Percentiles rank a stretch among this genome's conserved stretches.
Evolutionary conservation across 2,329 filamentous ascomycete species (phyloP).

Genomic region (Endothia cerciana): DNA sequence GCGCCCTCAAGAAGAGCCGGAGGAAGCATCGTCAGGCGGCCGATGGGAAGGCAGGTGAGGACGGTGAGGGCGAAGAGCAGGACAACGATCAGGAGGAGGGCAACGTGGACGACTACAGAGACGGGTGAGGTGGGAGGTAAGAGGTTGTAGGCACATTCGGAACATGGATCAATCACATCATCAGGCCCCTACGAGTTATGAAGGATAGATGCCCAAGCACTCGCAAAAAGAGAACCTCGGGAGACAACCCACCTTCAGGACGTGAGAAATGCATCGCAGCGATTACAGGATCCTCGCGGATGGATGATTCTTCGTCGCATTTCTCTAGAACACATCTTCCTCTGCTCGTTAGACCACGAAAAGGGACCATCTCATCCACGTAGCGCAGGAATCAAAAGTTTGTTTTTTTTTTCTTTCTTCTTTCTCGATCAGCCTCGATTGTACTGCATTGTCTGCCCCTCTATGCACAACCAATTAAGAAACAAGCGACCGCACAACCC

Average conservation of each 20-base stretch:
- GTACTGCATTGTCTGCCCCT: conserved; percentile 49
- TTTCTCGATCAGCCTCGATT: conserved; percentile 54
- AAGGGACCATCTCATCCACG: conserved; percentile 36
- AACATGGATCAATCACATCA: not conserved
- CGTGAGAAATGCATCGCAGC: not conserved
- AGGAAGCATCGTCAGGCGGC: conserved; percentile 69
- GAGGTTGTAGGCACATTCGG: no score
- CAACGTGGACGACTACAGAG: no score
- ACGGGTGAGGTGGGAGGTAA: not conserved
- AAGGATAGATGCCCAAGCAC: no score
- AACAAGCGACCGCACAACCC: conserved; percentile 50
- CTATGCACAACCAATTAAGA: conserved; percentile 54
- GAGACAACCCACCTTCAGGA: no score
- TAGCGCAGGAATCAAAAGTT: conserved; percentile 46
- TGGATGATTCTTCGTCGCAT: conserved; percentile 31
- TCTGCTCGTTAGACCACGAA: conserved; percentile 32
- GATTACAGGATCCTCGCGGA: not conserved
- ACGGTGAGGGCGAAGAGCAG: conserved; percentile 22
- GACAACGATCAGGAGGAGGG: not conserved
- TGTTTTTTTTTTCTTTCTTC: conserved; percentile 47
- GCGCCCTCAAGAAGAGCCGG: conserved; percentile 78
- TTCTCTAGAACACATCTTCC: conserved; percentile 35
- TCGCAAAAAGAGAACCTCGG: not conserved
- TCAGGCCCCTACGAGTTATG: not conserved
- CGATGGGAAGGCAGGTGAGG: conserved; percentile 32